Percentiles rank a stretch among this genome's conserved stretches.
Conservation (phyloP, 1,284 basidiomycete species). For the Clitocybe nebularis region DNA sequence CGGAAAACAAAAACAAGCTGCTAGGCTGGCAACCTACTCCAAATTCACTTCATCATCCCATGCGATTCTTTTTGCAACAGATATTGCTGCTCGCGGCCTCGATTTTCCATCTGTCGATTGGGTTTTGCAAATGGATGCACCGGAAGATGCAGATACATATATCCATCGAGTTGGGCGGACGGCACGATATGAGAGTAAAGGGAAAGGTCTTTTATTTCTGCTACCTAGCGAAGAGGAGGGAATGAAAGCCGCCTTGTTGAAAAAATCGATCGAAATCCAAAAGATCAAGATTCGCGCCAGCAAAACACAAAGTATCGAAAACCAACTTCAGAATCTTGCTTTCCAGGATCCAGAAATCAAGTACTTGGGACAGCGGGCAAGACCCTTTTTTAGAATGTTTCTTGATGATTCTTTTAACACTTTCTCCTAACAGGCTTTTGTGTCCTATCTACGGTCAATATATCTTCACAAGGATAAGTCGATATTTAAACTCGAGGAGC, state of each 20-base stretch:
- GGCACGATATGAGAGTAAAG: slow-evolving; percentile 89
- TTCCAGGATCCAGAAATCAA: slow-evolving; percentile 98
- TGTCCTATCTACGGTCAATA: slow-evolving; percentile 93
- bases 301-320: slow-evolving; percentile 84
- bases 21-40: slow-evolving; percentile 79
- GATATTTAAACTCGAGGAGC: slow-evolving; percentile 82
- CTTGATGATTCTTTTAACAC: no score
- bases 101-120: slow-evolving; percentile 98
- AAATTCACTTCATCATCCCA: slow-evolving; percentile 79
- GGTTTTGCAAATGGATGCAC: slow-evolving; percentile 97
- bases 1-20: slow-evolving; percentile 95
- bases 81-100: slow-evolving; percentile 93
- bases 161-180: slow-evolving; percentile 97
- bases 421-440: slow-evolving; percentile 73
- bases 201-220: slow-evolving; percentile 83
- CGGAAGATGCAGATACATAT: slow-evolving; percentile 98
- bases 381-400: no score
- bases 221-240: slow-evolving; percentile 92
- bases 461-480: slow-evolving; percentile 93
- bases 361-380: slow-evolving; percentile 89
- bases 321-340: slow-evolving; percentile 88
- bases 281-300: slow-evolving; percentile 90
- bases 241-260: slow-evolving; percentile 69
- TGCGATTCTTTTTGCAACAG: slow-evolving; percentile 90
- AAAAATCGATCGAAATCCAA: slow-evolving; percentile 73